Evolutionary conservation across 73 alveolate species (phyloP), one percentile per base, ranked within the genome.

Genomic region (Paramecium primaurelia): DNA sequence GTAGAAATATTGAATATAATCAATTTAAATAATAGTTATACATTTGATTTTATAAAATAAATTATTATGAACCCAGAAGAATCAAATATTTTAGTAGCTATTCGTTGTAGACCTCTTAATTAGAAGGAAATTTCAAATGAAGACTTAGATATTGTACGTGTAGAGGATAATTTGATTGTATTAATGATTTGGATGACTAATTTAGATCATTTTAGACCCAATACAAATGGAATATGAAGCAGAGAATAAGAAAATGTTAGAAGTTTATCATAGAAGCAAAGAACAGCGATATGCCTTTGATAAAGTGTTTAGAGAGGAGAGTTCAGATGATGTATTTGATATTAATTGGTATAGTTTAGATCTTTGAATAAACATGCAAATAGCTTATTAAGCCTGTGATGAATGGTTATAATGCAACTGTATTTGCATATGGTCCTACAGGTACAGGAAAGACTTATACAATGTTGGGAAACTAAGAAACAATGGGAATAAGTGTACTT

Each of bases 401-500:
- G 54, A 71, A 92, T 86, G 99, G 99, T 25, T 97, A 77, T 71
- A 98, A 98, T 88, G 99, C 99, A 11, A 95, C 98, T 22, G 98
- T 98, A 8, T 98, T 98, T 92, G 99, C 99, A 1, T 97, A 97
- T 95, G 99, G 99, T 1, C 98, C 99, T 0, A 98, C 99, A 0
- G 99, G 99, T 11, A 94, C 98, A n/a, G 99, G 99, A 14, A 98
- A 98, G 92, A 98, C 99, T 16, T 96, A 96, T 92, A 98, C 99
- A 1, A 98, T 98, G 99, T 77, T 97, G 30, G 99, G 99, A 22
- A 92, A 93, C 60, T 87, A 94, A 9, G 98, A 96, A 34, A 86
- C 93, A 18, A 98, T 98, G n/a, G 99, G 99, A n/a, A 95, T 96
- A 59, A 94, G 93, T 95, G 93, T 93, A 12, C 95, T 97, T 77